Conservation (phyloP, 768 basidiomycete genomes). For the Boletus huronensis region DNA sequence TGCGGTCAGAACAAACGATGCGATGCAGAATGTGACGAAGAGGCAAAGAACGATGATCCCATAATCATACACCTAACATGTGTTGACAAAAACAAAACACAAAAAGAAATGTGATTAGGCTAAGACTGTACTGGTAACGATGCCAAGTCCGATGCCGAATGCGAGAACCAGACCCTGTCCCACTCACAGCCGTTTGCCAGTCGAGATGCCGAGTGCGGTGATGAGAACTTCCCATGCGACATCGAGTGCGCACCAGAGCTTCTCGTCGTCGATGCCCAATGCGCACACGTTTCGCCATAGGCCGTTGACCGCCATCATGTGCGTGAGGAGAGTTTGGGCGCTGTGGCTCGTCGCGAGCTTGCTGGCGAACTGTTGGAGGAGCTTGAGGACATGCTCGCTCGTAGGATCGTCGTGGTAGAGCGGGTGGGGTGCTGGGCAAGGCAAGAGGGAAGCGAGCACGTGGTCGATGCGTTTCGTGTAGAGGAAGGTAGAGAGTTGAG, state of each 20-base stretch:
- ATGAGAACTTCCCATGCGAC: slow-evolving; percentile 49
- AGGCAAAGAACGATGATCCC: neutral
- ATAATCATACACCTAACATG: slow-evolving; percentile 26
- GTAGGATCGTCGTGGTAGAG: slow-evolving; percentile 26
- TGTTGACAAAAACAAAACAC: too few relatives aligned
- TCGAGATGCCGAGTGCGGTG: slow-evolving; percentile 35
- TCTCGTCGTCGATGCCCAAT: slow-evolving; percentile 47
- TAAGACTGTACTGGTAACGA: neutral
- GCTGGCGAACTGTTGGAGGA: slow-evolving; percentile 16
- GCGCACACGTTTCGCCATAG: slow-evolving; percentile 50
- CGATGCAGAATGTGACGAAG: neutral
- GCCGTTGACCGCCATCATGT: slow-evolving; percentile 39
- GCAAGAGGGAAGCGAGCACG: slow-evolving; percentile 64
- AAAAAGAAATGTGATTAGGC: slow-evolving; percentile 7
- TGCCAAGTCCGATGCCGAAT: slow-evolving; percentile 10
- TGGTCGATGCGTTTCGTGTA: slow-evolving; percentile 59
- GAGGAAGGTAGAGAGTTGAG: slow-evolving; percentile 60
- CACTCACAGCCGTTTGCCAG: slow-evolving; percentile 20
- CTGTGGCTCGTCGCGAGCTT: slow-evolving; percentile 13
- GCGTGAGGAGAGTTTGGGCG: slow-evolving; percentile 32
- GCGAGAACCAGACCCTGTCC: neutral
- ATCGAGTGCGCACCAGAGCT: slow-evolving; percentile 47
- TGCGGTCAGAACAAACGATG: neutral
- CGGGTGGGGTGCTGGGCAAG: slow-evolving; percentile 32
- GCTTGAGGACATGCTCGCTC: slow-evolving; percentile 7